These are phyloP conservation scores for Myochromella boudieri DNA, from an alignment of 768 basidiomycete genomes.

Conservation along the genomic window DNA sequence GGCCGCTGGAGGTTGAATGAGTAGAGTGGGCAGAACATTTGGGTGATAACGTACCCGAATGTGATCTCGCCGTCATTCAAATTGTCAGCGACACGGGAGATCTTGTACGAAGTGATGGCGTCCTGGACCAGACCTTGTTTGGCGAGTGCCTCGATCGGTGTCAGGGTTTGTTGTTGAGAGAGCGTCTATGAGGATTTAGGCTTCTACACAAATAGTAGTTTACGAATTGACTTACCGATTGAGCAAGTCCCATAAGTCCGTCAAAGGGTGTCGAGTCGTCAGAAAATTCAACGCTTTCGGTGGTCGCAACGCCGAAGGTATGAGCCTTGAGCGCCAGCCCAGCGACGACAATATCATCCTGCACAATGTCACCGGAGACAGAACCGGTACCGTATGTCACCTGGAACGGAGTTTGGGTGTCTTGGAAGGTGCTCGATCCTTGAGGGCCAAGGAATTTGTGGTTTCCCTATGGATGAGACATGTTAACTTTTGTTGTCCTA, in stretches of 20 bases:
- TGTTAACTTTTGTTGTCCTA: background rate
- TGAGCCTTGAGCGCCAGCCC: conserved; percentile 58
- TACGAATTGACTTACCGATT: conserved; percentile 47
- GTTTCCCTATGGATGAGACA: conserved; percentile 38
- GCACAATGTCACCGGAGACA: conserved; percentile 63
- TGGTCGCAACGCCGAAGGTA: conserved; percentile 64
- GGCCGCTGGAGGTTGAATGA: conserved; percentile 33
- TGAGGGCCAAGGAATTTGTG: conserved; percentile 66
- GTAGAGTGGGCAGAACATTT: too few species aligned
- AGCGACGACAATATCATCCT: conserved; percentile 63
- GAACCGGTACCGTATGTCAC: conserved; percentile 71
- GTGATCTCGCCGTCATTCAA: conserved; percentile 79
- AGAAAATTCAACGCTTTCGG: conserved; percentile 65
- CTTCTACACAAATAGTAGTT: background rate
- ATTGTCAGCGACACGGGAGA: conserved; percentile 69
- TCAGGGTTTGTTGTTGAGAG: conserved; percentile 62
- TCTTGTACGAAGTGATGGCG: conserved; percentile 78
- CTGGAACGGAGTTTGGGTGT: conserved; percentile 48
- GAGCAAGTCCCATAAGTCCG: conserved; percentile 76
- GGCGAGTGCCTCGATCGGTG: conserved; percentile 73
- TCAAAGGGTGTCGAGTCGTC: conserved; percentile 52
- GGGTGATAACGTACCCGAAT: conserved; percentile 52
- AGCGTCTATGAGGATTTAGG: conserved; percentile 39
- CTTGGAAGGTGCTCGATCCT: conserved; percentile 62
- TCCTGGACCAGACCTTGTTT: conserved; percentile 52